phyloP scores from a whole-genome alignment of 148 eudicot species.

The Nepenthes mirabilis region DNA sequence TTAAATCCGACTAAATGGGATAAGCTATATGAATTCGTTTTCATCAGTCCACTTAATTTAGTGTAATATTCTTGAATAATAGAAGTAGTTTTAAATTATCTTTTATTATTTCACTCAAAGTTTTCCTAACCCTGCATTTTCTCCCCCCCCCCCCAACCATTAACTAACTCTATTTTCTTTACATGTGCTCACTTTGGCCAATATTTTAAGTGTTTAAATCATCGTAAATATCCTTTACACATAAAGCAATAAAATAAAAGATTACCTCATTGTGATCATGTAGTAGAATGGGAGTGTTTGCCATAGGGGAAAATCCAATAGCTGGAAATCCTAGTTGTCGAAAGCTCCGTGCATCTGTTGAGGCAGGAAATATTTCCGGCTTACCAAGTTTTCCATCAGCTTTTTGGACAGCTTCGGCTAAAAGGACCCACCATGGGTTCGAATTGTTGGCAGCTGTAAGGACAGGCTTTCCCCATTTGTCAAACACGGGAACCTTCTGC shows the following conservation, averaged over 20 bases:
- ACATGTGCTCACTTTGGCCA: no score
- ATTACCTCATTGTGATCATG: constrained; percentile 95
- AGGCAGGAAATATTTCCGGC: constrained; percentile 92
- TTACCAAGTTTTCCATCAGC: constrained; percentile 59
- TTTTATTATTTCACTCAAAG: no score
- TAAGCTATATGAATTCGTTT: no score
- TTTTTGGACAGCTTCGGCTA: constrained; percentile 60
- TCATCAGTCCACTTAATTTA: no score
- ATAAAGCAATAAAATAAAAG: not conserved
- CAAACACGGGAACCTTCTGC: constrained; percentile 52
- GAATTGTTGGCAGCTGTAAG: constrained; percentile 53
- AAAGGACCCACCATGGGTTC: constrained; percentile 88
- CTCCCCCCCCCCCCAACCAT: no score
- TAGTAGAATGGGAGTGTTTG: constrained; percentile 84
- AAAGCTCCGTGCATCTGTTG: constrained; percentile 89
- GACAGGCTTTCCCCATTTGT: constrained; percentile 55
- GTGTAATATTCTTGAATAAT: no score
- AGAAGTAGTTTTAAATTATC: no score
- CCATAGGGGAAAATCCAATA: constrained; percentile 96
- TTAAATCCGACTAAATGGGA: no score
- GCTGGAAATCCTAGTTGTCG: constrained; percentile 71
- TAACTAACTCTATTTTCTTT: no score
- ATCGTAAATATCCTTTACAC: not conserved
- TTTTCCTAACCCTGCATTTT: no score
- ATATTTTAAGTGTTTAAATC: no score